phyloP scores from a whole-genome alignment of 305 asterid genomes.

The Fraxinus paxiana region DNA sequence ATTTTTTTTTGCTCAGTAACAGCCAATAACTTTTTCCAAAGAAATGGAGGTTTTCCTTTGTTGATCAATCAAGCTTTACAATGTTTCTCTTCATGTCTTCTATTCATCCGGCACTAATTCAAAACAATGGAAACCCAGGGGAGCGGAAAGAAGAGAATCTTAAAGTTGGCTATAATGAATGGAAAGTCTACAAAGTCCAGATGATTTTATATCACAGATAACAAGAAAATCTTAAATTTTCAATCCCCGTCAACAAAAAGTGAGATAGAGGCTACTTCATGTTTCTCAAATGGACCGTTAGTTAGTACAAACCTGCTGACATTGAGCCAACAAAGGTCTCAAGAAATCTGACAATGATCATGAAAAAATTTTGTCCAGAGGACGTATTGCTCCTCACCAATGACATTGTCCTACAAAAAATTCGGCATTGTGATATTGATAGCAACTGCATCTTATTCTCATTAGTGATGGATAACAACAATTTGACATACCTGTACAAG shows the following conservation, averaged over 20 bases:
- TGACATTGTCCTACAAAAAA: conserved; percentile 77
- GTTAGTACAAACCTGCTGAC: conserved; percentile 73
- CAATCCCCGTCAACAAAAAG: background rate
- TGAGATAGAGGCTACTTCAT: background rate
- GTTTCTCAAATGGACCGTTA: background rate
- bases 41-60: background rate
- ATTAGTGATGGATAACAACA: conserved; percentile 20
- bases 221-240: background rate
- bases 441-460: conserved; percentile 17
- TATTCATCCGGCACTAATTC: background rate
- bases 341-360: conserved; percentile 83
- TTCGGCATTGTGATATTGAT: conserved; percentile 17
- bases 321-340: conserved; percentile 94
- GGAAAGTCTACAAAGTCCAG: background rate
- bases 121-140: background rate
- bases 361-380: conserved; percentile 67
- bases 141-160: background rate
- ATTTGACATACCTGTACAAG: conserved; percentile 72
- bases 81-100: background rate
- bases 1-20: background rate
- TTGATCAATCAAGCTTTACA: background rate
- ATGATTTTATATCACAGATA: conserved; percentile 7
- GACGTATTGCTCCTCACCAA: conserved; percentile 79
- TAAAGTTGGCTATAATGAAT: background rate
- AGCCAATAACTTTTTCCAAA: background rate